Evolutionary conservation across 2,329 filamentous ascomycete species (phyloP), one percentile per base, ranked within the genome.

Genomic region (Sclerotinia sclerotiorum): DNA sequence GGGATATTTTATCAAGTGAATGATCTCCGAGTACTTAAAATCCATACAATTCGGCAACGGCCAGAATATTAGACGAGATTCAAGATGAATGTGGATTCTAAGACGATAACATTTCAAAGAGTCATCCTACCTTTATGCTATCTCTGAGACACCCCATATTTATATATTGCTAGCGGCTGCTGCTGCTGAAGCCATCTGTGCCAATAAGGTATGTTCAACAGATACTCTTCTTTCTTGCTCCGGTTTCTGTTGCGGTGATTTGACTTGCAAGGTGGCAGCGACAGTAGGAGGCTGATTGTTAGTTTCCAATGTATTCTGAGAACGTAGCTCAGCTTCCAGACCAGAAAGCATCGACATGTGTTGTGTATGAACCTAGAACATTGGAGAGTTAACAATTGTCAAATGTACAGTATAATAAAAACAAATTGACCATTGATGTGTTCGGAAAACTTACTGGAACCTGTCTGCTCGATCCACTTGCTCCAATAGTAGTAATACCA

Each of bases 111-210:
- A 17, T 2, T 24, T 19, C 7, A 57, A 15, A 15, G 6, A 4
- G 21, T 19, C 55, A 57, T 27, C 13, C 55, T 1, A 42, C 39
- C 35, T 24, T 57, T 17, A 32, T 46, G 24, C 24, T 44, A 29
- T 46, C 29, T 27, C 24, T 5, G 1, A 24, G 21, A 63, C 21
- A 63, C 39, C 29, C 21, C 15, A 52, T 8, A 10, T 6, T 57
- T 35, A 65, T 57, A 51, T 60, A 35, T 58, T 60, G 19, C 68
- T 63, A 10, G 69, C 68, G 2, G 70, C 70, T 5, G 72, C 68
- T 6, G 72, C 73, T 15, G 73, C 73, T 15, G 73, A 70, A 57
- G 73, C 73, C 69, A 75, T 75, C 32, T 73, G 57, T 32, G 65
- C 48, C 27, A 68, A 39, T 17, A 68, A 35, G 24, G 65, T 46